Percentiles rank a stretch among this genome's conserved stretches.
Evolutionary conservation across 108 stramenopile genomes (phyloP).

Genomic region (Nannochloropsis salina): DNA sequence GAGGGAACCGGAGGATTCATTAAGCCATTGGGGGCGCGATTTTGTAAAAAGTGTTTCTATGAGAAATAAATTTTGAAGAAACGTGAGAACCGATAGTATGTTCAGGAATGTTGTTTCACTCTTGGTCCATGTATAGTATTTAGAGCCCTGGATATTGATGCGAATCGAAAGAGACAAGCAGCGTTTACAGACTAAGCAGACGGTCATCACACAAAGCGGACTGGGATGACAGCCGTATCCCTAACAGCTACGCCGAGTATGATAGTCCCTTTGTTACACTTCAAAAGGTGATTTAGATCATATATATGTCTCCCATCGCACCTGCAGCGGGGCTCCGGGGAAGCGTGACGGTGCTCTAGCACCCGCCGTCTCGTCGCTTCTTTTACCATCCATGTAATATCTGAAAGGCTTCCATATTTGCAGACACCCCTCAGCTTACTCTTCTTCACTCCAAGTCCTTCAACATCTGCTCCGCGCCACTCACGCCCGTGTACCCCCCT

Average conservation of each 20-base stretch:
- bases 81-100: too few relatives aligned
- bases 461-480: not conserved
- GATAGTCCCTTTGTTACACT: not conserved
- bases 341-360: not conserved
- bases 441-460: conserved; percentile 4
- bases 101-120: too few relatives aligned
- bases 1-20: too few relatives aligned
- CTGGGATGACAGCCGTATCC: not conserved
- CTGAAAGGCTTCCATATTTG: not conserved
- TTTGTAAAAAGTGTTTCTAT: too few relatives aligned
- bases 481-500: not conserved
- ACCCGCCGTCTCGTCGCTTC: not conserved
- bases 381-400: not conserved
- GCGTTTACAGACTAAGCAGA: not conserved
- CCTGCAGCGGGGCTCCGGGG: not conserved
- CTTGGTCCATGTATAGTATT: too few relatives aligned
- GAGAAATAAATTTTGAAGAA: too few relatives aligned
- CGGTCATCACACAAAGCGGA: not conserved
- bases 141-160: too few relatives aligned
- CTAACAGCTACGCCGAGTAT: not conserved
- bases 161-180: too few relatives aligned
- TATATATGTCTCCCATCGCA: too few relatives aligned
- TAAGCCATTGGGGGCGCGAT: too few relatives aligned
- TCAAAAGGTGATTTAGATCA: not conserved
- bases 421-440: not conserved